Percentiles rank a stretch among this genome's conserved stretches.
These are phyloP conservation scores for Wolfiporia cocos DNA, from an alignment of 1,284 basidiomycete species.

Conservation along the genomic window DNA sequence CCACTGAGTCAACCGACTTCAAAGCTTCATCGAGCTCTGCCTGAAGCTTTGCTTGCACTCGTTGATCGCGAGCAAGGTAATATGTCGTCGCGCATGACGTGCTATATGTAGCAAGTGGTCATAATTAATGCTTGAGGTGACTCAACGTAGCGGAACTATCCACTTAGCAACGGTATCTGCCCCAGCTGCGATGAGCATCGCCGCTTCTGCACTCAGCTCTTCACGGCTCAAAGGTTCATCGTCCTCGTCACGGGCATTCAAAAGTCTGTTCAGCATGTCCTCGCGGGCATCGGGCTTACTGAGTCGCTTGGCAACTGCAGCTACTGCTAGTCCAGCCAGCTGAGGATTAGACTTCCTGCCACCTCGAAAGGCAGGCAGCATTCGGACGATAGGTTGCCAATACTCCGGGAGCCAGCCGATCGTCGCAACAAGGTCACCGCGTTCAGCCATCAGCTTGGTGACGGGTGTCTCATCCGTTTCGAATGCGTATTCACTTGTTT, in stretches of 20 bases:
- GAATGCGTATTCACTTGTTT: not conserved
- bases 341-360: conserved; percentile 16
- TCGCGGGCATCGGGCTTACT: conserved; percentile 5
- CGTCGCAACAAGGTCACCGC: conserved; percentile 1
- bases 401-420: too few species aligned
- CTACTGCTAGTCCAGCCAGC: conserved; percentile 15
- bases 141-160: conserved; percentile 13
- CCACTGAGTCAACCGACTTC: too few species aligned
- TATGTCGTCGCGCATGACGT: too few species aligned
- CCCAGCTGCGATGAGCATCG: conserved; percentile 29
- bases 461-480: conserved; percentile 12
- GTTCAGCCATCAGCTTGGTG: conserved; percentile 16
- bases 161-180: too few species aligned
- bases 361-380: conserved; percentile 16
- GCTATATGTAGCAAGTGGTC: too few species aligned
- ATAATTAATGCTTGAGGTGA: too few species aligned
- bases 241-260: conserved; percentile 14
- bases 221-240: conserved; percentile 8
- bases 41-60: too few species aligned
- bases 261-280: conserved; percentile 24
- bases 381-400: conserved; percentile 15
- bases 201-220: conserved; percentile 26
- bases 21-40: too few species aligned
- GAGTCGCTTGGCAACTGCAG: conserved; percentile 18
- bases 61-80: too few species aligned